phyloP scores from a whole-genome alignment of 2,329 filamentous ascomycete species.

The Bipolaris gigantea region DNA sequence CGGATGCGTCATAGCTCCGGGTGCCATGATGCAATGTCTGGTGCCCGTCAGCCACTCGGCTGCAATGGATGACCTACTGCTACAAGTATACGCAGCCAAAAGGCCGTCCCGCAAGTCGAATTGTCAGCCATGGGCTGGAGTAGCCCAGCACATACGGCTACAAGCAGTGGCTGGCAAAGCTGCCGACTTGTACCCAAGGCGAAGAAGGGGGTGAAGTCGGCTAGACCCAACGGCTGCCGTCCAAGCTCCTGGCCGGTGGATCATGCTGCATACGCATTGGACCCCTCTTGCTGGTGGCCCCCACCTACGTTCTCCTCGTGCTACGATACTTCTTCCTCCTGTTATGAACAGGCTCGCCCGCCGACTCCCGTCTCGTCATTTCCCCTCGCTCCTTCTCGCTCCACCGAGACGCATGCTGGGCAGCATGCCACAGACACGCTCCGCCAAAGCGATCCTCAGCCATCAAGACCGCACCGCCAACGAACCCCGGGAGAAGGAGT shows the following conservation, averaged over 20 bases:
- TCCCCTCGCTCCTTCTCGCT: constrained; percentile 9
- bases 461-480: constrained; percentile 74
- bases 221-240: constrained; percentile 11
- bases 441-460: constrained; percentile 37
- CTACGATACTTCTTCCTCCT: constrained; percentile 18
- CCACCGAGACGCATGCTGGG: constrained; percentile 25
- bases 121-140: not conserved
- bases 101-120: not conserved
- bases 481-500: constrained; percentile 68
- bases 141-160: not conserved
- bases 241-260: constrained; percentile 19
- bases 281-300: constrained; percentile 15
- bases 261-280: constrained; percentile 18
- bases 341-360: constrained; percentile 19
- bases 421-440: constrained; percentile 38
- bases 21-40: not conserved
- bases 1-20: constrained; percentile 15
- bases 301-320: constrained; percentile 24
- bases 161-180: not conserved
- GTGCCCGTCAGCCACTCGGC: not conserved
- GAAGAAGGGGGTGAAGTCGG: constrained; percentile 7
- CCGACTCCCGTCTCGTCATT: constrained; percentile 18
- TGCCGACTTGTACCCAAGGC: not conserved
- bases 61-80: not conserved
- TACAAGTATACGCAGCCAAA: not conserved